phyloP scores from a whole-genome alignment of 2,329 filamentous ascomycete species.

The Trematosphaeria pertusa region DNA sequence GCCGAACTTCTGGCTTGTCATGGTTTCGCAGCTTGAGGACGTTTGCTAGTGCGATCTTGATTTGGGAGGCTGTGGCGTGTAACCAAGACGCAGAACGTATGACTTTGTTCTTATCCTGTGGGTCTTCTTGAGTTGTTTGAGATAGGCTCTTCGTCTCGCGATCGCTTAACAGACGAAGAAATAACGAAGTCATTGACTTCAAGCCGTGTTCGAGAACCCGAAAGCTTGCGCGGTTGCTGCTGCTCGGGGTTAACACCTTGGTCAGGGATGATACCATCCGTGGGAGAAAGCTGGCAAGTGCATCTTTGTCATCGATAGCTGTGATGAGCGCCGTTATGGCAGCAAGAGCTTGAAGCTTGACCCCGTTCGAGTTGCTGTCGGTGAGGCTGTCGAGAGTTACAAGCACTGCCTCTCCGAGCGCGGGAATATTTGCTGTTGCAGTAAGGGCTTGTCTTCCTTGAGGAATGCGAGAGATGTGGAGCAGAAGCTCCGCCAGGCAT shows the following conservation, averaged over 20 bases:
- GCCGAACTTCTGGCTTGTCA: slow-evolving; percentile 71
- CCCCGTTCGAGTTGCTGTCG: slow-evolving; percentile 67
- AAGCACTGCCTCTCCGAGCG: slow-evolving; percentile 82
- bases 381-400: slow-evolving; percentile 77
- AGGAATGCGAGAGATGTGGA: slow-evolving; percentile 59
- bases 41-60: slow-evolving; percentile 81
- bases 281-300: slow-evolving; percentile 84
- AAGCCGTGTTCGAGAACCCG: slow-evolving; percentile 71
- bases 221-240: slow-evolving; percentile 65
- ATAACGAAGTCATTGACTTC: slow-evolving; percentile 59
- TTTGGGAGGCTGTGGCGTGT: slow-evolving; percentile 77
- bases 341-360: slow-evolving; percentile 73
- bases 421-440: slow-evolving; percentile 69
- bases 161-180: slow-evolving; percentile 58
- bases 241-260: slow-evolving; percentile 74
- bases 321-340: slow-evolving; percentile 68
- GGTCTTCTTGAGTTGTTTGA: slow-evolving; percentile 9
- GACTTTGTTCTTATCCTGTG: slow-evolving; percentile 31
- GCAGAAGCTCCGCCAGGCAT: slow-evolving; percentile 72
- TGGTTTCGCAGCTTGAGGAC: slow-evolving; percentile 78
- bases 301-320: slow-evolving; percentile 73
- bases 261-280: slow-evolving; percentile 84
- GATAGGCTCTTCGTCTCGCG: slow-evolving; percentile 40
- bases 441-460: slow-evolving; percentile 60
- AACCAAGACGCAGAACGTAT: slow-evolving; percentile 70